phyloP scores from a whole-genome alignment of 306 rosid species.

The Purshia tridentata region DNA sequence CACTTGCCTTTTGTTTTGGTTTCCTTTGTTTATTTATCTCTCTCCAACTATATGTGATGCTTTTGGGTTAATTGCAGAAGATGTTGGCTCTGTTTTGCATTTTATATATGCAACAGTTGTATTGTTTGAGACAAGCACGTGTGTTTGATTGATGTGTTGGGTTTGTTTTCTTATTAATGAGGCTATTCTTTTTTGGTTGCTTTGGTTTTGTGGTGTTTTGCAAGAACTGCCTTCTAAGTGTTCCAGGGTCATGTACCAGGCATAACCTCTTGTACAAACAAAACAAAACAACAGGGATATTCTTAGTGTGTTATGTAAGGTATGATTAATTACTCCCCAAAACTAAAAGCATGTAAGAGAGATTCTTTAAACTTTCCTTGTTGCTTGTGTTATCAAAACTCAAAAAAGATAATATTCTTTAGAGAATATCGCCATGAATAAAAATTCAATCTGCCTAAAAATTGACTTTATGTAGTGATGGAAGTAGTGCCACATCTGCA shows the following conservation, averaged over 20 bases:
- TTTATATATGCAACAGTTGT: background rate
- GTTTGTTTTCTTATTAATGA: constrained; percentile 9
- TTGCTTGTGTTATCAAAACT: too few relatives aligned
- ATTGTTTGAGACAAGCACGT: background rate
- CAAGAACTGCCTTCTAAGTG: background rate
- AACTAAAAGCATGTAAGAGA: too few relatives aligned
- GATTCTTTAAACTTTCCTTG: too few relatives aligned
- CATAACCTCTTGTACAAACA: background rate
- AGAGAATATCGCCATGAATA: too few relatives aligned
- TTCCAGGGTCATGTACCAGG: background rate
- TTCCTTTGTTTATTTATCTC: background rate
- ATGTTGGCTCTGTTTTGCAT: background rate
- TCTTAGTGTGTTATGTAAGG: too few relatives aligned
- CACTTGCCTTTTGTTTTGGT: background rate
- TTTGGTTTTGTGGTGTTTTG: constrained; percentile 19
- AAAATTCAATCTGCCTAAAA: too few relatives aligned
- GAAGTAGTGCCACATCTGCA: too few relatives aligned
- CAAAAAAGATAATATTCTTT: too few relatives aligned
- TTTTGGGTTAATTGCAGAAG: background rate
- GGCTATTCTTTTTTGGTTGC: constrained; percentile 14
- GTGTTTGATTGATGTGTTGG: background rate
- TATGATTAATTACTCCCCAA: too few relatives aligned
- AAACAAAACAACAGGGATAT: background rate
- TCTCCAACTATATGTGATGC: background rate
- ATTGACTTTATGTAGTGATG: too few relatives aligned